Conservation (phyloP, 208 protist species). For the Leishmania aethiopica region DNA sequence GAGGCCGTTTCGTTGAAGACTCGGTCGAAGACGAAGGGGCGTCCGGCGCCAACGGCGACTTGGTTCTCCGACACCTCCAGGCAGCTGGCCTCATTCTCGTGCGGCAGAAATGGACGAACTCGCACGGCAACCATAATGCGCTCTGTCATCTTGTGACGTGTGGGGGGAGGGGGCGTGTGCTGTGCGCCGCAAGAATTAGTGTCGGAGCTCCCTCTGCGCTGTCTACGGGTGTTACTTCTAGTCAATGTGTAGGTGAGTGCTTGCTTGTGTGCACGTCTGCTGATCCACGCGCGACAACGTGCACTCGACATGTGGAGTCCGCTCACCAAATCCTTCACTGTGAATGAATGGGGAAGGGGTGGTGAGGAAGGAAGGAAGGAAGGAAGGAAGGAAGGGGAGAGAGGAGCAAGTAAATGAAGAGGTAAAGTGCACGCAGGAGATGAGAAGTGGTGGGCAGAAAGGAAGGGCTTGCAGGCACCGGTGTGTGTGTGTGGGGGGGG, state of each 20-base stretch:
- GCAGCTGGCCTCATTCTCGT: constrained; percentile 64
- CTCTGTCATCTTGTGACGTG: constrained; percentile 41
- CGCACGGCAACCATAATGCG: constrained; percentile 86
- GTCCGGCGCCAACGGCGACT: constrained; percentile 82
- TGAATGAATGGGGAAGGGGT: background rate
- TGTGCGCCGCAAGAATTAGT: background rate
- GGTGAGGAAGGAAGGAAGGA: background rate
- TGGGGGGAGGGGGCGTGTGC: background rate
- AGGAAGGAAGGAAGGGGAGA: too few relatives aligned
- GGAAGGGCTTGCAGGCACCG: background rate
- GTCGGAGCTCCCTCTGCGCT: background rate
- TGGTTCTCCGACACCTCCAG: constrained; percentile 60
- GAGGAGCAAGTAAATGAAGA: background rate
- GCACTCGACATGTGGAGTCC: background rate
- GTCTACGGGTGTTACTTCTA: background rate
- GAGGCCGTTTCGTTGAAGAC: constrained; percentile 74
- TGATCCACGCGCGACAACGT: background rate
- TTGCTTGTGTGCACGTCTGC: background rate
- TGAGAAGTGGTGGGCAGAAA: background rate
- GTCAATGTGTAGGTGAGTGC: background rate
- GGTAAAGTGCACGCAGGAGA: background rate
- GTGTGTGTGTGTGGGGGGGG: background rate
- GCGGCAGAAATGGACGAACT: constrained; percentile 84
- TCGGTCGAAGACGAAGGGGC: constrained; percentile 91
- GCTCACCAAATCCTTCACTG: background rate